These are phyloP conservation scores for Aspergillus sclerotiicarbonarius DNA, from an alignment of 495 filamentous ascomycete species.

Conservation along the genomic window DNA sequence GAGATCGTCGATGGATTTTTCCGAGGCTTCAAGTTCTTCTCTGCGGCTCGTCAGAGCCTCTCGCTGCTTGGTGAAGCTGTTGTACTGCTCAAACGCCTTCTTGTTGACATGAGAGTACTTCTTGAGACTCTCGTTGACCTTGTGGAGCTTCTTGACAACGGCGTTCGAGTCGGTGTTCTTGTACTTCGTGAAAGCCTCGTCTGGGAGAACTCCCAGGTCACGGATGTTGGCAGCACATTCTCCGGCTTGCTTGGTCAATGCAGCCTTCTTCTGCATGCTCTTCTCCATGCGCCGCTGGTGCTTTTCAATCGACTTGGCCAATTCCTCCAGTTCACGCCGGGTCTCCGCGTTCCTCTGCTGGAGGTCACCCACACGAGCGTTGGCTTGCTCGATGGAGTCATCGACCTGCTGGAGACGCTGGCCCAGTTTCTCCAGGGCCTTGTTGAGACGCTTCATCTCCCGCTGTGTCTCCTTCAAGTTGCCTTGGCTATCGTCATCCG, in stretches of 20 bases:
- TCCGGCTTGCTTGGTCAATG: constrained; percentile 68
- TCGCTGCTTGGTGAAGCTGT: constrained; percentile 89
- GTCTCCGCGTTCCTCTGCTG: constrained; percentile 63
- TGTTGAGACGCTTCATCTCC: constrained; percentile 74
- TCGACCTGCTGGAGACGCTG: constrained; percentile 70
- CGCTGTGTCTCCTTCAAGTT: constrained; percentile 76
- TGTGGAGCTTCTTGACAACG: constrained; percentile 82
- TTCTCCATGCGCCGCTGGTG: constrained; percentile 90
- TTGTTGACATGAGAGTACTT: constrained; percentile 98
- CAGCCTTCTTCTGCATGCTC: constrained; percentile 79
- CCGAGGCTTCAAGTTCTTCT: constrained; percentile 78
- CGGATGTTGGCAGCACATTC: constrained; percentile 86
- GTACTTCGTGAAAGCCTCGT: constrained; percentile 92
- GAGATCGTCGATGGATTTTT: constrained; percentile 83
- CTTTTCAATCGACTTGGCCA: constrained; percentile 78
- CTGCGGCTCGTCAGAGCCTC: constrained; percentile 78
- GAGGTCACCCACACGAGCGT: constrained; percentile 56
- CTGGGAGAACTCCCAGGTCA: constrained; percentile 88
- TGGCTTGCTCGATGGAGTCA: constrained; percentile 63
- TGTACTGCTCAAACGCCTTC: constrained; percentile 98
- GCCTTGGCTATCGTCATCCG: constrained; percentile 56
- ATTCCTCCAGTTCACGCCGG: constrained; percentile 67
- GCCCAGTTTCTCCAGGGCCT: constrained; percentile 60
- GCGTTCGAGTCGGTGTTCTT: constrained; percentile 73
- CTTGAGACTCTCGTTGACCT: constrained; percentile 90